Percentiles rank a stretch among this genome's conserved stretches.
phyloP scores from a whole-genome alignment of 768 basidiomycete genomes.

The Auricularia sp. region DNA sequence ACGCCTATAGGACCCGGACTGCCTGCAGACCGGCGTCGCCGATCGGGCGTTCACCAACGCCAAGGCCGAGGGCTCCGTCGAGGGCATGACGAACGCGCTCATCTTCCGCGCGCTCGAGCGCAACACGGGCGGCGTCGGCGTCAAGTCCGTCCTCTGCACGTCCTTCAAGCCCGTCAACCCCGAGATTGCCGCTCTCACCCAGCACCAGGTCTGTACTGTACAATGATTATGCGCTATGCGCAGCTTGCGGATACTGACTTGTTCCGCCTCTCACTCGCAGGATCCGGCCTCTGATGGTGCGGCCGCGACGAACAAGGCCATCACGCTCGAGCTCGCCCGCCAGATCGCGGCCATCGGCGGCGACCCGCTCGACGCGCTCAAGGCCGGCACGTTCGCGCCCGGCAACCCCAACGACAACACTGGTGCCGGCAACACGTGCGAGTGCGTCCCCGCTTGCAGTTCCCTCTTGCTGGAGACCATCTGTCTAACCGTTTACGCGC shows the following conservation, averaged over 20 bases:
- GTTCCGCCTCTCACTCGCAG: conserved; percentile 15
- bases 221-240: background rate
- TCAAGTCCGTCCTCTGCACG: conserved; percentile 37
- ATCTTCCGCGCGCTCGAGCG: conserved; percentile 58
- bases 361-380: conserved; percentile 44
- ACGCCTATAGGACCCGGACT: conserved; percentile 38
- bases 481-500: background rate
- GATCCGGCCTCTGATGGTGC: conserved; percentile 53
- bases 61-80: conserved; percentile 47
- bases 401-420: conserved; percentile 43
- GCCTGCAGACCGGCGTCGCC: conserved; percentile 55
- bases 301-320: conserved; percentile 51
- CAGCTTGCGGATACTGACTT: too few relatives aligned
- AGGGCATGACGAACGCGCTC: conserved; percentile 47
- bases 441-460: conserved; percentile 12
- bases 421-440: conserved; percentile 44
- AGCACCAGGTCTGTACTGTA: conserved; percentile 38
- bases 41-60: conserved; percentile 68
- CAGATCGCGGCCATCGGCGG: conserved; percentile 58
- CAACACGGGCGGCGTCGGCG: conserved; percentile 49
- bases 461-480: background rate
- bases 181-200: conserved; percentile 53
- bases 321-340: conserved; percentile 49
- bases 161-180: conserved; percentile 47
- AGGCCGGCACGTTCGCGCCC: conserved; percentile 53